A percentile compares a stretch with the other conserved stretches of the same genome.
phyloP scores from a whole-genome alignment of 805 yeast species.

The Candida silvatica region DNA sequence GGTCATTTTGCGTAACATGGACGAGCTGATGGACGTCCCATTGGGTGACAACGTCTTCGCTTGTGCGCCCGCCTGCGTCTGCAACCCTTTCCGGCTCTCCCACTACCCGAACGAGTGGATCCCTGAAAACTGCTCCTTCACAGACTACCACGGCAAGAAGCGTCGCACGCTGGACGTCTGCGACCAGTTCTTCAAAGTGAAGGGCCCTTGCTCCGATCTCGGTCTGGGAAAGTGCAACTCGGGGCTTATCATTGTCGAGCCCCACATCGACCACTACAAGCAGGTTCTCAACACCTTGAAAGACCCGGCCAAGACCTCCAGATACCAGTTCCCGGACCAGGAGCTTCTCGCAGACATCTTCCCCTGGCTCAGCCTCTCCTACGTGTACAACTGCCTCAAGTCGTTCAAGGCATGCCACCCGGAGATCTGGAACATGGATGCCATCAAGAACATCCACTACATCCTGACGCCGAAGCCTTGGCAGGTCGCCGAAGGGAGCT shows the following conservation, averaged over 20 bases:
- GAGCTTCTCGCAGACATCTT: conserved; percentile 47
- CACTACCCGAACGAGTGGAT: conserved; percentile 51
- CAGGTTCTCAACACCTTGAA: conserved; percentile 32
- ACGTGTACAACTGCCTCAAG: conserved; percentile 48
- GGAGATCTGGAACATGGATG: conserved; percentile 36
- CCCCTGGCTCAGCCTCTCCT: conserved; percentile 44
- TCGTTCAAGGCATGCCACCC: conserved; percentile 37
- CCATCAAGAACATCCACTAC: conserved; percentile 49
- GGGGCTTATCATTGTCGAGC: conserved; percentile 46
- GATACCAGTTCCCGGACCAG: conserved; percentile 53
- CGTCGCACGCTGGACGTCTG: conserved; percentile 6
- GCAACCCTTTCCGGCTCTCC: conserved; percentile 43
- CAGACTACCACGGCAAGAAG: conserved; percentile 25
- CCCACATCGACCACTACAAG: conserved; percentile 28
- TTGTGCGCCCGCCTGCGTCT: conserved; percentile 53
- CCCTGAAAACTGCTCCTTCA: conserved; percentile 40
- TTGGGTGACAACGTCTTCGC: conserved; percentile 37
- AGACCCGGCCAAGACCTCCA: conserved; percentile 27
- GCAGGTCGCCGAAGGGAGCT: conserved; percentile 29
- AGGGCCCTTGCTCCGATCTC: conserved; percentile 32
- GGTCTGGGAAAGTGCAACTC: conserved; percentile 49
- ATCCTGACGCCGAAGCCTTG: conserved; percentile 56
- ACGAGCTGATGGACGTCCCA: conserved; percentile 44
- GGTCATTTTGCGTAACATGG: conserved; percentile 50
- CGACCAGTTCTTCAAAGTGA: conserved; percentile 10